phyloP scores from a whole-genome alignment of 2,329 filamentous ascomycete genomes.

The Hymenoscyphus scutula region DNA sequence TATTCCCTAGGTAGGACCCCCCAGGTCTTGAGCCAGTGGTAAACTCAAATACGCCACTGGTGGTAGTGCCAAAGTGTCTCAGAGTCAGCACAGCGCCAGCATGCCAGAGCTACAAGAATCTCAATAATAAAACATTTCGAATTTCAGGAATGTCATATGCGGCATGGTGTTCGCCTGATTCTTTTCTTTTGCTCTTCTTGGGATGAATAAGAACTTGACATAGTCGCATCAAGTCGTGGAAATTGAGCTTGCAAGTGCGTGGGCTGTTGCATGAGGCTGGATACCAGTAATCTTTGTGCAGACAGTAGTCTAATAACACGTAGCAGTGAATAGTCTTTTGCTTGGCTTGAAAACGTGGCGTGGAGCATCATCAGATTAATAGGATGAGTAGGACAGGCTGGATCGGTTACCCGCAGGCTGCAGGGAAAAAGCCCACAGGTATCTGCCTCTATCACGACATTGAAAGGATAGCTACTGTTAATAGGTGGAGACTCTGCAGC shows the following conservation, averaged over 20 bases:
- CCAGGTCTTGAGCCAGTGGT: too few relatives aligned
- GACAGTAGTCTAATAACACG: neutral
- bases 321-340: neutral
- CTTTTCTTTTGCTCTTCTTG: neutral
- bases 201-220: neutral
- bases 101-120: neutral
- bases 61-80: neutral
- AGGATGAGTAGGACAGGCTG: neutral
- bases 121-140: neutral
- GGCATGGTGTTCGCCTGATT: too few relatives aligned
- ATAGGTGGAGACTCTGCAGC: conserved; percentile 7
- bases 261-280: neutral
- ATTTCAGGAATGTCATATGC: too few relatives aligned
- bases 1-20: neutral
- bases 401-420: neutral
- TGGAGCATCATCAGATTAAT: neutral
- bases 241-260: neutral
- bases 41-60: neutral
- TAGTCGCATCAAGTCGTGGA: neutral
- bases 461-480: neutral
- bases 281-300: neutral
- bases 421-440: neutral
- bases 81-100: neutral
- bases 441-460: neutral
- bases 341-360: neutral